phyloP scores from a whole-genome alignment of 108 stramenopile genomes.

The Skeletonema costatum region DNA sequence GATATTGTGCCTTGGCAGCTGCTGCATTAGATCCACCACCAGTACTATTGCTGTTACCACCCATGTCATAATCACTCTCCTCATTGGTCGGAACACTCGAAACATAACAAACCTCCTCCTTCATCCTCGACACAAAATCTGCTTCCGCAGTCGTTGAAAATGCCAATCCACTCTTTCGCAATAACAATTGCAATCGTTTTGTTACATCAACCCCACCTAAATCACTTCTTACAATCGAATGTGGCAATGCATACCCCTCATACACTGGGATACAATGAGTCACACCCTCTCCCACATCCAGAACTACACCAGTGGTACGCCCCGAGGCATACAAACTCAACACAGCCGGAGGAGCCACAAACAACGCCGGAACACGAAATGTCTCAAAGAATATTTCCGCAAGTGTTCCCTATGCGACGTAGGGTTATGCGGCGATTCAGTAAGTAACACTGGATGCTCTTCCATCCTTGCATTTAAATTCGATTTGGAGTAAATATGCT shows the following conservation, averaged over 20 bases:
- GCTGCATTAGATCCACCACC: conserved; percentile 20
- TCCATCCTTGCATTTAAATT: conserved; percentile 86
- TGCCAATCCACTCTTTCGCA: conserved; percentile 83
- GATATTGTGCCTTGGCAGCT: conserved; percentile 67
- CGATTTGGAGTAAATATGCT: conserved; percentile 86
- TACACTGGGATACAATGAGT: conserved; percentile 97
- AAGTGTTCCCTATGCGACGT: conserved; percentile 82
- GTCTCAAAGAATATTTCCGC: conserved; percentile 97
- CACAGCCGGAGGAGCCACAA: conserved; percentile 91
- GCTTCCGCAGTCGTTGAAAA: conserved; percentile 93
- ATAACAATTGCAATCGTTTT: conserved; percentile 85
- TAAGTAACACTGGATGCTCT: conserved; percentile 95
- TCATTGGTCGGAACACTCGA: conserved; percentile 57
- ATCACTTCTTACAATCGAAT: conserved; percentile 92
- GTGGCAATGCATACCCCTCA: conserved; percentile 96
- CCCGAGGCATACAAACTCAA: conserved; percentile 96
- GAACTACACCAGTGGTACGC: conserved; percentile 95
- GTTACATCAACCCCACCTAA: conserved; percentile 96
- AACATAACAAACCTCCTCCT: conserved; percentile 93
- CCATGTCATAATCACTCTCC: conserved; percentile 35
- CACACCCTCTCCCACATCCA: conserved; percentile 97
- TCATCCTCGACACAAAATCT: conserved; percentile 92
- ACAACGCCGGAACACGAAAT: conserved; percentile 92
- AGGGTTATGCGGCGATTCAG: conserved; percentile 96
- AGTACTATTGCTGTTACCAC: not conserved